Conservation (phyloP, 1,284 basidiomycete species). For the Cutaneotrichosporon cavernicola region DNA sequence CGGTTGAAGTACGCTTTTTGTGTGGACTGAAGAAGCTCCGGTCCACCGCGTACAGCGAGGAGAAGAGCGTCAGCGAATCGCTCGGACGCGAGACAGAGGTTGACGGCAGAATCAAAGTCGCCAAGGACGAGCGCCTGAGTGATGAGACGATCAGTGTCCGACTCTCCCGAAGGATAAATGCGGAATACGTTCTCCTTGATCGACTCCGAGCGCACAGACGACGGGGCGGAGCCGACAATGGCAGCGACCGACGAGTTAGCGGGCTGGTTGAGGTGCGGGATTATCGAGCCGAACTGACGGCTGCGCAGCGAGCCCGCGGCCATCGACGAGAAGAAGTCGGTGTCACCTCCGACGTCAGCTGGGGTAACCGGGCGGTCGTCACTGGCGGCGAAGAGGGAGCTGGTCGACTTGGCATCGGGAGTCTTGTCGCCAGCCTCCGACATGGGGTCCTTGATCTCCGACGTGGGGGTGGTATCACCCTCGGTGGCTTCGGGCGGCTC, state of each 20-base stretch:
- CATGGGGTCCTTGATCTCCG: constrained; percentile 63
- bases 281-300: constrained; percentile 63
- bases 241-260: constrained; percentile 86
- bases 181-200: constrained; percentile 72
- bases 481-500: constrained; percentile 38
- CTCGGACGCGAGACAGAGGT: constrained; percentile 83
- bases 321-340: constrained; percentile 86
- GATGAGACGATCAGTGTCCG: constrained; percentile 81
- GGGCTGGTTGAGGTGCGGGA: constrained; percentile 75
- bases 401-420: constrained; percentile 10
- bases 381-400: constrained; percentile 66
- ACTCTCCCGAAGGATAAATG: constrained; percentile 86
- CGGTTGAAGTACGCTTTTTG: constrained; percentile 93
- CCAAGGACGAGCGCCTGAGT: constrained; percentile 92
- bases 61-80: constrained; percentile 93
- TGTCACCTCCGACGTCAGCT: constrained; percentile 60
- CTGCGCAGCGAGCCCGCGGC: constrained; percentile 56
- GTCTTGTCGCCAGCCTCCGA: constrained; percentile 2
- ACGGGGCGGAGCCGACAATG: constrained; percentile 80
- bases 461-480: constrained; percentile 64
- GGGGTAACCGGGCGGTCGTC: constrained; percentile 44
- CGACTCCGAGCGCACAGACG: constrained; percentile 73
- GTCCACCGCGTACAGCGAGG: constrained; percentile 85
- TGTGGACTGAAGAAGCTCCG: constrained; percentile 81
- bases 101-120: constrained; percentile 90